Evolutionary conservation across 495 filamentous ascomycete genomes (phyloP), one percentile per base, ranked within the genome.

Genomic region (Parathielavia appendiculata): DNA sequence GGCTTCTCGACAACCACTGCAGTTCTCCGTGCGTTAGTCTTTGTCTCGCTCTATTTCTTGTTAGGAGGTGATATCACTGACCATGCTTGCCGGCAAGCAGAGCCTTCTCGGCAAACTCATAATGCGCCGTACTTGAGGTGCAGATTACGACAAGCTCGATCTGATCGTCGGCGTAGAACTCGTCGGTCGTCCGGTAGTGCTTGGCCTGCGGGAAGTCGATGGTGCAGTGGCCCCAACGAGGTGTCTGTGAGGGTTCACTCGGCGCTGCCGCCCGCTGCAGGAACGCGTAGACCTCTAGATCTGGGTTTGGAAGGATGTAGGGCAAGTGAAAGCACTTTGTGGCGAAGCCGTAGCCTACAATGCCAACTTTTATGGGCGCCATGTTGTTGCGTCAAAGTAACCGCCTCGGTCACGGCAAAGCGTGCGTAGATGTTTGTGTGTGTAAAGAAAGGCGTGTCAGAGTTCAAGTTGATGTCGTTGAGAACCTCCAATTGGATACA

Each of bases 241-340:
- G 17, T 10, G 43, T 41, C 13, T 60, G 23, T 23, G 45, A 39
- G 6, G 46, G 47, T 39, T 55, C 41, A 17, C 16, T 44, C 11
- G 71, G 71, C 20, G 69, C 54, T 2, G 57, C 45, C 2, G 71
- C 64, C 3, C 71, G 68, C 49, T 74, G 69, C 35, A 74, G 59
- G 44, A 74, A 72, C 9, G 71, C 77, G 68, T 82, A 85, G 55
- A 76, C 73, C 68, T 86, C 83, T 60, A 86, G 73, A 5, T 79
- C 81, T 1, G 84, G 78, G 67, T 83, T 76, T 22, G 79, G 73
- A 39, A 77, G 70, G 61, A 90, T 82, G 67, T 86, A 85, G 41
- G 87, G 87, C 51, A 91, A 85, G 70, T 90, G 87, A 69, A 89
- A 90, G 69, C 77, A 71, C 62, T 88, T 89, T 44, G 86, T 83